Percentiles rank a stretch among this genome's conserved stretches.
Evolutionary conservation across 2,329 filamentous ascomycete genomes (phyloP).

Genomic region (Venturia effusa): DNA sequence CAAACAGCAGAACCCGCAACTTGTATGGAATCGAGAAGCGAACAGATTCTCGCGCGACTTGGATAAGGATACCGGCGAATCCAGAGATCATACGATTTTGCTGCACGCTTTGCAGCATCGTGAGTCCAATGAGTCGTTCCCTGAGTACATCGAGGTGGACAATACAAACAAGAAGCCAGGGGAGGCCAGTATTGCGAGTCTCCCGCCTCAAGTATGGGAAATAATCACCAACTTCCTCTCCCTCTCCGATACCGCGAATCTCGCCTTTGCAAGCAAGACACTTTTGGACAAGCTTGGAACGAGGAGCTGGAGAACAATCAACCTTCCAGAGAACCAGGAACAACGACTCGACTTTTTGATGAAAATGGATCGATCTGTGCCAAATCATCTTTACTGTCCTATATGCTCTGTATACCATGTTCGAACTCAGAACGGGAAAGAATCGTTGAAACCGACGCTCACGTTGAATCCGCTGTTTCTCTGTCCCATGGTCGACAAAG

Average conservation of each 20-base stretch:
- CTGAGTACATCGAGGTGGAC: neutral
- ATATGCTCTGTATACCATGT: slow-evolving; percentile 45
- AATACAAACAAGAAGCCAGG: slow-evolving; percentile 4
- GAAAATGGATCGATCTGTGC: slow-evolving; percentile 39
- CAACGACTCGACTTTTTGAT: slow-evolving; percentile 41
- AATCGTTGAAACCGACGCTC: slow-evolving; percentile 42
- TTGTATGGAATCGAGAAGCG: slow-evolving; percentile 1
- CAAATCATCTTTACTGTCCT: slow-evolving; percentile 49
- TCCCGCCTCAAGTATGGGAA: slow-evolving; percentile 1
- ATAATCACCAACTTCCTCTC: neutral
- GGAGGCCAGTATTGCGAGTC: neutral
- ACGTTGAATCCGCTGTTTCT: slow-evolving; percentile 46
- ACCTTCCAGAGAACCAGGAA: slow-evolving; percentile 30
- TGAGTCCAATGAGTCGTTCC: neutral
- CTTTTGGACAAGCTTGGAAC: neutral
- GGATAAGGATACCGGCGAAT: neutral
- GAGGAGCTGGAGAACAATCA: neutral
- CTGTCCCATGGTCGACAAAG: slow-evolving; percentile 43
- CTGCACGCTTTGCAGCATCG: neutral
- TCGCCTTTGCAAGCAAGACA: slow-evolving; percentile 4
- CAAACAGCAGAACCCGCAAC: neutral
- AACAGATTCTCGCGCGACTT: neutral
- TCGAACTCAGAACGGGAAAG: slow-evolving; percentile 41
- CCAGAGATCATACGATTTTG: neutral
- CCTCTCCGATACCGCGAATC: neutral